Percentiles rank a stretch among this genome's conserved stretches.
phyloP scores from a whole-genome alignment of 176 grass and related monocot genomes.

The Urochloa ruziziensis region DNA sequence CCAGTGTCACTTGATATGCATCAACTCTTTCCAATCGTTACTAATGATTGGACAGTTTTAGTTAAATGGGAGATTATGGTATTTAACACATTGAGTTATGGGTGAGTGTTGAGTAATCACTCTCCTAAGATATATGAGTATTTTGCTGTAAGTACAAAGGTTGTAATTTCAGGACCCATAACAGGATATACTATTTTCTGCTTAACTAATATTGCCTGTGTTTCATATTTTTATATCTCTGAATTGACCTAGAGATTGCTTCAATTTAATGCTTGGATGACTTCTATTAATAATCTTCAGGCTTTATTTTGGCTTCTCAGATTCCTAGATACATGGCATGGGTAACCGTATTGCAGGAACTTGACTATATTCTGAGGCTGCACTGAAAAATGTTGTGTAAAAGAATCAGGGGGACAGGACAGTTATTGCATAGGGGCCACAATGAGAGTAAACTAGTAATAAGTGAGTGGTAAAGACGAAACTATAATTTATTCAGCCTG shows the following conservation, averaged over 20 bases:
- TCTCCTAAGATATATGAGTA: background rate
- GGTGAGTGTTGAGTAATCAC: background rate
- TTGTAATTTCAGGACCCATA: background rate
- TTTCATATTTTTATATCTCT: background rate
- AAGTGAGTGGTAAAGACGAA: background rate
- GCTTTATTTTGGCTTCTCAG: background rate
- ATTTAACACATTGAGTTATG: background rate
- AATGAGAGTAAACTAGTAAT: background rate
- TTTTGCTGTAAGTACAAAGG: background rate
- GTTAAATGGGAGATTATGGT: background rate
- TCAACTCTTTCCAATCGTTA: background rate
- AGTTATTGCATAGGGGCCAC: background rate
- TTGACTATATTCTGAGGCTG: background rate
- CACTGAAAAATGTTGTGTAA: background rate
- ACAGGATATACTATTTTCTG: background rate
- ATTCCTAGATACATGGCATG: background rate
- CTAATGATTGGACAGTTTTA: background rate
- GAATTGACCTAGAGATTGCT: constrained; percentile 23
- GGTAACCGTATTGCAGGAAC: background rate
- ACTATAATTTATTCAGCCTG: background rate
- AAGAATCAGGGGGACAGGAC: background rate
- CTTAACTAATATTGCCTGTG: background rate
- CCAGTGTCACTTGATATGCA: background rate
- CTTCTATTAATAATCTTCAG: background rate
- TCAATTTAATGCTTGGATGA: background rate